A percentile compares a stretch with the other conserved stretches of the same genome.
Conservation (phyloP, 805 yeast genomes). For the Cyberlindnera saturnus region DNA sequence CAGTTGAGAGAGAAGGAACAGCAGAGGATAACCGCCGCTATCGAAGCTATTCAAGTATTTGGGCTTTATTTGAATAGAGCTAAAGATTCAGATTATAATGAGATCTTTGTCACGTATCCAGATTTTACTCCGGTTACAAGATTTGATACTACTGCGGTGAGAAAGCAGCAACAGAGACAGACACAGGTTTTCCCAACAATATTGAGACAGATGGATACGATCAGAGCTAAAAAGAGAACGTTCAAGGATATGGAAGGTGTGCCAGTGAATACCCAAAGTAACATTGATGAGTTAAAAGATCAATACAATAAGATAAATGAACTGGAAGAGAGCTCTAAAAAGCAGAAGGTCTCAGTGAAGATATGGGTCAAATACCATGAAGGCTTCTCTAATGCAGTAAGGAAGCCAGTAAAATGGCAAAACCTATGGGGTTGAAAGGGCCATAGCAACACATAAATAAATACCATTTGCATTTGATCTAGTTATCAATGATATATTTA, state of each 20-base stretch:
- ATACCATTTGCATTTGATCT: background rate
- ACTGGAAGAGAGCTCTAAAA: conserved; percentile 23
- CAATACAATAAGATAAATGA: conserved; percentile 34
- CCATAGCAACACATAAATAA: background rate
- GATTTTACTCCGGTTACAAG: conserved; percentile 18
- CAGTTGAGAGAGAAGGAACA: conserved; percentile 17
- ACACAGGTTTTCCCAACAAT: conserved; percentile 19
- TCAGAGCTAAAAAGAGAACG: conserved; percentile 29
- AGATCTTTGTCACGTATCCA: conserved; percentile 20
- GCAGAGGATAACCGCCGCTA: conserved; percentile 29
- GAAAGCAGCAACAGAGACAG: conserved; percentile 18
- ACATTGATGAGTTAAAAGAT: conserved; percentile 30
- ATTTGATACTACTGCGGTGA: conserved; percentile 13
- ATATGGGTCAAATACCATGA: conserved; percentile 90
- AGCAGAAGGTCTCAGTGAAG: conserved; percentile 25
- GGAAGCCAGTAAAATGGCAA: conserved; percentile 75
- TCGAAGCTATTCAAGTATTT: conserved; percentile 32
- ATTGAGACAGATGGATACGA: conserved; percentile 23
- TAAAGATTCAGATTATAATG: conserved; percentile 25
- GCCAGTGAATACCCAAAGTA: conserved; percentile 5
- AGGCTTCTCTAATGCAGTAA: conserved; percentile 88
- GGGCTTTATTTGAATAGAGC: conserved; percentile 33
- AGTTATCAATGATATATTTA: conserved; percentile 21
- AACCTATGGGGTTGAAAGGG: conserved; percentile 44
- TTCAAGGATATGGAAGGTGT: conserved; percentile 11